These are phyloP conservation scores for Kuraishia molischiana DNA, from an alignment of 805 yeast species.

Conservation along the genomic window DNA sequence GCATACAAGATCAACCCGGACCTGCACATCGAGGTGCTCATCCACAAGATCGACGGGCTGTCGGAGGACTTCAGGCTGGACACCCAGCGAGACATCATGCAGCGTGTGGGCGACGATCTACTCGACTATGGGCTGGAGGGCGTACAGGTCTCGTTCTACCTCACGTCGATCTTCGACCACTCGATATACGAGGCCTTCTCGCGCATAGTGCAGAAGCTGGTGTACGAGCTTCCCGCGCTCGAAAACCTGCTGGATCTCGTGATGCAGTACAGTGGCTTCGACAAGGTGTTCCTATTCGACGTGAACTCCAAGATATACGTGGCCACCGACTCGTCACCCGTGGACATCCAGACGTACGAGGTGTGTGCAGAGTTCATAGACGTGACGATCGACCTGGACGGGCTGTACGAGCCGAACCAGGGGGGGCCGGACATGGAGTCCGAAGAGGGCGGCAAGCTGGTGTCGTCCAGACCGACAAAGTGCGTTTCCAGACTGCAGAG, in stretches of 20 bases:
- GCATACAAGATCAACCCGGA: conserved; percentile 79
- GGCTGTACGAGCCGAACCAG: conserved; percentile 35
- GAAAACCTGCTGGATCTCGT: conserved; percentile 84
- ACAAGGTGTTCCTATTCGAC: conserved; percentile 88
- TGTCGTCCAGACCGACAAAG: conserved; percentile 18
- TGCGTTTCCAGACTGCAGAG: conserved; percentile 72
- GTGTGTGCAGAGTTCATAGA: conserved; percentile 97
- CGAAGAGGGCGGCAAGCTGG: background rate
- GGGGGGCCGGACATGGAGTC: too few species aligned
- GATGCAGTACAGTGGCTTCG: conserved; percentile 83
- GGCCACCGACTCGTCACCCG: conserved; percentile 94
- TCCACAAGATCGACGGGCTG: conserved; percentile 93
- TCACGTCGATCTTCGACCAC: conserved; percentile 92
- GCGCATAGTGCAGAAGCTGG: conserved; percentile 82
- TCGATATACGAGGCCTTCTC: conserved; percentile 94
- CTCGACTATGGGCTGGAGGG: conserved; percentile 85
- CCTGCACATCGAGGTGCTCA: conserved; percentile 83
- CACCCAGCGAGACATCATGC: conserved; percentile 95
- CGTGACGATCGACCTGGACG: conserved; percentile 82
- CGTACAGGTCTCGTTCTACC: conserved; percentile 81
- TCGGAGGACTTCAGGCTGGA: conserved; percentile 90
- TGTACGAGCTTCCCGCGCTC: conserved; percentile 78
- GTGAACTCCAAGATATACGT: conserved; percentile 88
- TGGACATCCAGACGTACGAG: conserved; percentile 90
- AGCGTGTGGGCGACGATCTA: conserved; percentile 87